A percentile compares a stretch with the other conserved stretches of the same genome.
Conservation (phyloP, 768 basidiomycete genomes). For the Termitomyces sp. region DNA sequence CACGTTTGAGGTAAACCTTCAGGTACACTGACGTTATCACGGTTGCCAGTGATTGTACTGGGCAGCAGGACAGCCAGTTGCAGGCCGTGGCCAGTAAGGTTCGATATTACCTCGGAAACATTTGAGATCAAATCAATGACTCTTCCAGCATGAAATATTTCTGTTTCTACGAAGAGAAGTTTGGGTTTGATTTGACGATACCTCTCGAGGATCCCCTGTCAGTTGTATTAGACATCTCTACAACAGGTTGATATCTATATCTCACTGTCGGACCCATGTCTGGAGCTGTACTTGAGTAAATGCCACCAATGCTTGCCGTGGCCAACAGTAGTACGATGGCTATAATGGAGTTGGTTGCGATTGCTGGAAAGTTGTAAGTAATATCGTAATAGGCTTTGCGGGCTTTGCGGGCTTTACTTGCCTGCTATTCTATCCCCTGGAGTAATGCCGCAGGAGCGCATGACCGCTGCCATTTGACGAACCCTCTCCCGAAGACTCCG, state of each 20-base stretch:
- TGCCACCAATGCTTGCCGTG: constrained; percentile 59
- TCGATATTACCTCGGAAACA: constrained; percentile 46
- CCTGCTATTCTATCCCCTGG: constrained; percentile 68
- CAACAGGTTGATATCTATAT: not conserved
- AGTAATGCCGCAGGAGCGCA: constrained; percentile 52
- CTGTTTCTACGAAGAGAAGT: constrained; percentile 64
- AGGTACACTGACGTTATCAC: constrained; percentile 24
- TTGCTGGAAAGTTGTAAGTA: constrained; percentile 38
- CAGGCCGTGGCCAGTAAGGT: constrained; percentile 47
- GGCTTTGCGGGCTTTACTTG: too few relatives aligned
- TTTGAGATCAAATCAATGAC: constrained; percentile 51
- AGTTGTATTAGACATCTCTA: not conserved
- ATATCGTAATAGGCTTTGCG: not conserved
- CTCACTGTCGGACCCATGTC: constrained; percentile 65
- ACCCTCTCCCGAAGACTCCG: constrained; percentile 53
- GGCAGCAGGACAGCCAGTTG: constrained; percentile 54
- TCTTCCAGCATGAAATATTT: constrained; percentile 62
- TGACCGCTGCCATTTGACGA: constrained; percentile 51
- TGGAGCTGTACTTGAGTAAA: constrained; percentile 67
- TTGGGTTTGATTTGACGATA: constrained; percentile 70
- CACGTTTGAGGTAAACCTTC: constrained; percentile 31
- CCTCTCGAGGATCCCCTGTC: constrained; percentile 41
- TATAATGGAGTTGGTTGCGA: constrained; percentile 59
- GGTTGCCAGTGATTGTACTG: constrained; percentile 49
- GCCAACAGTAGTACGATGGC: constrained; percentile 64